Base-by-base conservation (phyloP, 202 grass and related monocot genomes). In the Miscanthus sacchariflorus region DNA sequence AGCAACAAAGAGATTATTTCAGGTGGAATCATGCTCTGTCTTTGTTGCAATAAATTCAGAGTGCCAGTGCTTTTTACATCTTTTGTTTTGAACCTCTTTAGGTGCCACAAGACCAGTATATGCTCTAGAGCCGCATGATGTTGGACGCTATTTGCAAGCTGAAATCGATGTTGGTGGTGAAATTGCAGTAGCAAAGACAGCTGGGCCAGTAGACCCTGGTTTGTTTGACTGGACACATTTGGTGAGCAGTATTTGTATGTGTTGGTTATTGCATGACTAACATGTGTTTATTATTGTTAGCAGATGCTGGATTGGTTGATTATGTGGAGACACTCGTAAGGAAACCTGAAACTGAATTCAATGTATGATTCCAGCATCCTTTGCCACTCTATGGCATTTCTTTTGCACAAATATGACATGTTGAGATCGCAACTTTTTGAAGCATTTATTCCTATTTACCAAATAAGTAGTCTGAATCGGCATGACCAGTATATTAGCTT, bases 1-100 rank as follows among this genome's bases (percentile, higher is more conserved):
- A 91, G 66, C 86, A 95, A 93, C 80, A 98, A 91, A 81, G 96
- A 98, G 89, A 87, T 93, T 52, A 98, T 98, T 87, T 95, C 94
- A 92, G 94, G 96, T 99, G 73, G 21, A 68, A 24, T 68, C 23
- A 78, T 76, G 68, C 13, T 84, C 63, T 61, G 3, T 35, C 58
- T 14, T 27, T 19, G 36, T 27, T 1, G 68, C 28, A 15, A 71
- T 15, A 70, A 76, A 64, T 82, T 88, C 77, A 85, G 63, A 74
- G 4, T 67, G 19, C 12, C 59, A 74, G 21, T 82, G 58, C 25
- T 71, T 85, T 70, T 48, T 67, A 83, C 71, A 42, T 76, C 12
- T 75, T 28, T 72, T 77, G 45, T 45, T 68, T 76, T 86, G 24
- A 63, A 92, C 52, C 61, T 73, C 59, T 87, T 74, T 82, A 98